A percentile compares a stretch with the other conserved stretches of the same genome.
These are phyloP conservation scores for Malus hybrid DNA, from an alignment of 331 rosid species.

Conservation along the genomic window DNA sequence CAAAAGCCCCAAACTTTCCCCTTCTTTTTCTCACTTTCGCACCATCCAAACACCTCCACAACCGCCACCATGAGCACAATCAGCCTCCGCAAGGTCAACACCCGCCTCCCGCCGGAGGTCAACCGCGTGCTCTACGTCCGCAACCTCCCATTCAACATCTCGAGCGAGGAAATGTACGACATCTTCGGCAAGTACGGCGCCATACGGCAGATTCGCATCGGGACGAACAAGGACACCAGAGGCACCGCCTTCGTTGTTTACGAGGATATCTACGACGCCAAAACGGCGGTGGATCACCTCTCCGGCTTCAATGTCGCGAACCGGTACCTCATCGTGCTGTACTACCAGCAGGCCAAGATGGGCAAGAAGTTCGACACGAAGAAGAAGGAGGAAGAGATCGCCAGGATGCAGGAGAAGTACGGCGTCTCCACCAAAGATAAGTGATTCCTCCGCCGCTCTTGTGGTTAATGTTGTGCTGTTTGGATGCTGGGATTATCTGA, in stretches of 20 bases:
- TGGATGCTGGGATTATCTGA: not conserved
- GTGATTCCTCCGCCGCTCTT: constrained; percentile 12
- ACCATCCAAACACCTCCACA: not conserved
- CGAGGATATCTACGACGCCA: constrained; percentile 98
- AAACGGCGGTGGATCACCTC: constrained; percentile 96
- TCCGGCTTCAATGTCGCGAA: constrained; percentile 98
- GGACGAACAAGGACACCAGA: constrained; percentile 86
- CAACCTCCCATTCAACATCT: constrained; percentile 86
- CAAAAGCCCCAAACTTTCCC: not conserved
- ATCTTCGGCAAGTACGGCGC: constrained; percentile 97
- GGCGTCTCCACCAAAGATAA: constrained; percentile 82
- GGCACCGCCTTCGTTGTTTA: constrained; percentile 96
- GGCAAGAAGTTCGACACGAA: constrained; percentile 81
- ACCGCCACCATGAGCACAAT: constrained; percentile 56
- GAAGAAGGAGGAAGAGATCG: constrained; percentile 88
- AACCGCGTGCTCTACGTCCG: constrained; percentile 85
- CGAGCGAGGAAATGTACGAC: constrained; percentile 99
- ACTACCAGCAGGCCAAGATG: constrained; percentile 97
- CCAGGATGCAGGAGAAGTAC: constrained; percentile 77
- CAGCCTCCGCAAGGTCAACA: constrained; percentile 83
- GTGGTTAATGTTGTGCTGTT: not conserved
- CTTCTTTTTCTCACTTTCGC: not conserved
- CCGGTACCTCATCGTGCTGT: constrained; percentile 81
- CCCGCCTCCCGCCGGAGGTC: constrained; percentile 94
- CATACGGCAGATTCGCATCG: constrained; percentile 90